Percentiles rank a stretch among this genome's conserved stretches.
These are phyloP conservation scores for Magnusiomyces suaveolens DNA, from an alignment of 1,139 yeast species.

Conservation along the genomic window DNA sequence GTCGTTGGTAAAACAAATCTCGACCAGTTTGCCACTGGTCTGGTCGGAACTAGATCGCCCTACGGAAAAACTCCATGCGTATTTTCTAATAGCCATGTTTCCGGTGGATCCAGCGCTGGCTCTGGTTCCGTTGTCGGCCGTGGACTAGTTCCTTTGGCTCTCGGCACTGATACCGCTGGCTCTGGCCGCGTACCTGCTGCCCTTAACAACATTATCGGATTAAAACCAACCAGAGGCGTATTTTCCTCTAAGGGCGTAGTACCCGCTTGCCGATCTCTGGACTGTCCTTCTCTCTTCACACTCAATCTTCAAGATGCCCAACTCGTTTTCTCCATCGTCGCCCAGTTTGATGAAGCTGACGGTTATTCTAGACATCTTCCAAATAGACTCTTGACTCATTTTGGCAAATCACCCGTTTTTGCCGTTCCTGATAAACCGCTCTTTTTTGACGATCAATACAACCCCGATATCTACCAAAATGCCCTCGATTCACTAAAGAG, in stretches of 20 bases:
- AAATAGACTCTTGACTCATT: constrained; percentile 49
- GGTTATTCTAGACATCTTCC: constrained; percentile 76
- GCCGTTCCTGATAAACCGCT: constrained; percentile 65
- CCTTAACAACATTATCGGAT: constrained; percentile 77
- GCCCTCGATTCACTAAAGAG: constrained; percentile 51
- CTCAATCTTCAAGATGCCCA: constrained; percentile 77
- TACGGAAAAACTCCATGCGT: constrained; percentile 81
- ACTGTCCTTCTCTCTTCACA: constrained; percentile 81
- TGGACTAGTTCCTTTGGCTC: constrained; percentile 77
- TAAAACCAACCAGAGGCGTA: constrained; percentile 85
- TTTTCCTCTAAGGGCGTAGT: constrained; percentile 83
- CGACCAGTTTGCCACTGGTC: constrained; percentile 94
- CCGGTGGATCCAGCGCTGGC: constrained; percentile 97
- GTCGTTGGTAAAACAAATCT: constrained; percentile 85
- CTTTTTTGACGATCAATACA: constrained; percentile 76
- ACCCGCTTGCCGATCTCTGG: constrained; percentile 94
- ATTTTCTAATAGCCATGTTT: constrained; percentile 63
- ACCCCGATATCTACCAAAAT: constrained; percentile 53
- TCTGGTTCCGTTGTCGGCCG: constrained; percentile 82
- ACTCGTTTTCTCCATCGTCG: constrained; percentile 56
- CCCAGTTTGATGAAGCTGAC: constrained; percentile 65
- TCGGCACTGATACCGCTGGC: constrained; percentile 98
- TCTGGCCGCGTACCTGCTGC: constrained; percentile 98
- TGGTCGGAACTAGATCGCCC: constrained; percentile 91
- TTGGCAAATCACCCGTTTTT: constrained; percentile 49